Base-by-base conservation (phyloP, 2,329 filamentous ascomycete genomes). In the Pseudovirgaria hyperparasitica region DNA sequence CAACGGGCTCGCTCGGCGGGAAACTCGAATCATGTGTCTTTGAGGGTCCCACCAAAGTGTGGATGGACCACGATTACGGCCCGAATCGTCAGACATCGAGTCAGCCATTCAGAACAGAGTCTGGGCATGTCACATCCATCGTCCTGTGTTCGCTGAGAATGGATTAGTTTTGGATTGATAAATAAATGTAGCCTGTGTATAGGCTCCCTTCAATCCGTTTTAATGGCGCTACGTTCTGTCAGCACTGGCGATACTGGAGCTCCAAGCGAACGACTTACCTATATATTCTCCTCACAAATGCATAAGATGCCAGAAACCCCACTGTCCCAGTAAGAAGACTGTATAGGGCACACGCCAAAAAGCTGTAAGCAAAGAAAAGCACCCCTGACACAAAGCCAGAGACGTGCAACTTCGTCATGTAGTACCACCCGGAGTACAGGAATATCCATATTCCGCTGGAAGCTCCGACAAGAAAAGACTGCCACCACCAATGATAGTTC, bases 401-500 rank as follows among this genome's bases (percentile, higher is more conserved):
- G 37, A 92, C 82, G 52, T 86, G 78, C 30, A 92, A 64, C 52
- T 81, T 82, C 38, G 72, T 73, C 41, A 74, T 67, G 55, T 82
- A 92, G 58, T 87, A 92, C 76, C 81, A 92, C 26, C 76, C 60
- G 50, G 79, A 82, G 58, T 90, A 92, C 19, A 71, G 50, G 48
- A 87, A 90, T 19, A 92, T 71, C 82, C 82, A 92, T 33, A 82
- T 52, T 5, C 78, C 71, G 40, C 76, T 82, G 40, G 76, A 72
- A 25, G 76, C 78, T 23, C 84, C 84, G 6, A 85, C 70, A 25
- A 82, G 56, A 58, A 92, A 90, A 27, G 78, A 82, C 50, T 82
- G 79, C 82, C 82, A 92, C 81, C 81, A 90, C 84, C 84, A 92
- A 50, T 82, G 70, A 55, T 90, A 78, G 52, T 92, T 85, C 66